These are phyloP conservation scores for Pugionium dolabratum DNA, from an alignment of 345 rosid species.

Conservation along the genomic window DNA sequence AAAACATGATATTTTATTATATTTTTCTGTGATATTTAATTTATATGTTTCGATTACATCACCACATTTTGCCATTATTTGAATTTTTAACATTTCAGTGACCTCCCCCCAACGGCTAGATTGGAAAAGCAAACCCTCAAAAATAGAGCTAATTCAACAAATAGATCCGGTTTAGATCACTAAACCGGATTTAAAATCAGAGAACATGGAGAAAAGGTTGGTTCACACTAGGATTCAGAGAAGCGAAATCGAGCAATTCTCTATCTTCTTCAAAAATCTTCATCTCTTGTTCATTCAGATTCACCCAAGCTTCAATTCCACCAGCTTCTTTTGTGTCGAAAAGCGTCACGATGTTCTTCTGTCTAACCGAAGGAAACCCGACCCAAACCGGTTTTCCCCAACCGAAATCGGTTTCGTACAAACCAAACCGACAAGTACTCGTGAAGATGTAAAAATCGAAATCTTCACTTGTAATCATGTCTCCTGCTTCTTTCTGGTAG, in stretches of 20 bases:
- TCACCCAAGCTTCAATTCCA: constrained; percentile 46
- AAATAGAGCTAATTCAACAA: background rate
- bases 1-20: too few species aligned
- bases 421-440: constrained; percentile 34
- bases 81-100: background rate
- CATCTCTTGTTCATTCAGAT: constrained; percentile 46
- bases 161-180: background rate
- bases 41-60: constrained; percentile 6
- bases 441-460: constrained; percentile 37
- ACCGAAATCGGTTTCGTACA: constrained; percentile 44
- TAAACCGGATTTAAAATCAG: constrained; percentile 18
- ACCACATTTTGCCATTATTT: constrained; percentile 2
- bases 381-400: constrained; percentile 52
- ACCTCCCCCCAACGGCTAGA: constrained; percentile 29
- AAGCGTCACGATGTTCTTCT: constrained; percentile 49
- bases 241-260: constrained; percentile 26
- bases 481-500: constrained; percentile 28
- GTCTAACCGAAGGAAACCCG: constrained; percentile 22
- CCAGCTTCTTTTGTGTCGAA: constrained; percentile 38
- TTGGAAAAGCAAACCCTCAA: background rate
- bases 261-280: constrained; percentile 33
- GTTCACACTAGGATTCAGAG: constrained; percentile 37
- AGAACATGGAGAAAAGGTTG: constrained; percentile 38
- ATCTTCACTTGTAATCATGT: constrained; percentile 25
- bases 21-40: too few species aligned